Evolutionary conservation across 2,329 filamentous ascomycete species (phyloP), one percentile per base, ranked within the genome.

Genomic region (Clonostachys sp.): DNA sequence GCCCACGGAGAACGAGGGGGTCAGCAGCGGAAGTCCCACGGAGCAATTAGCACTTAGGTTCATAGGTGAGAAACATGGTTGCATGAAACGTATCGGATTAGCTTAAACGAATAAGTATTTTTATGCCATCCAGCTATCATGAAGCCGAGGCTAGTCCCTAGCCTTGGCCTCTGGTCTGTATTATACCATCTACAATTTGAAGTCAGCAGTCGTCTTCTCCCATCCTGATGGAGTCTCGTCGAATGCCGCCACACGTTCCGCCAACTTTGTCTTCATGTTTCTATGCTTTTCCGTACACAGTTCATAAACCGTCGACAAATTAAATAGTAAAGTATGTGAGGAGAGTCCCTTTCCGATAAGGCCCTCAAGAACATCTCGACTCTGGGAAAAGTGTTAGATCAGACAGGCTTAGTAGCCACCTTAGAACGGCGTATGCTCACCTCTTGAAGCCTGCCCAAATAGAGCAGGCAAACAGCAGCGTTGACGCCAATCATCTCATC

Each of bases 261-360:
- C 84, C 16, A 97, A 72, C 24, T 71, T 73, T 33, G 80, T 65
- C 73, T 97, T 97, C 56, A 87, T 66, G 12, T 77, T 77, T 44
- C 80, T 74, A 40, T 89, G 81, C 51, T 80, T 78, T 57, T 97
- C 91, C 0, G 88, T 91, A 61, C 88, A 94, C 8, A 97, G 76
- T 66, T 97, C 94, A 62, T 95, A 97, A 57, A 96, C 81, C 0
- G 92, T 97, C 12, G 85, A 83, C 12, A 99, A 67, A 62, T 97
- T 97, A 68, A 96, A 95, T 0, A 95, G 80, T 3, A 96, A 69
- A 1, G 88, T 88, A 52, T 88, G 84, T 49, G 92, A 96, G 0
- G 82, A 80, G 39, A 81, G 72, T 2, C 83, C 80, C 1, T 72
- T 63, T 4, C 81, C 74, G 0, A 91, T 73, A 12, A 95, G 68